phyloP scores from a whole-genome alignment of 2,329 filamentous ascomycete genomes.

The Paecilomyces fulvus region DNA sequence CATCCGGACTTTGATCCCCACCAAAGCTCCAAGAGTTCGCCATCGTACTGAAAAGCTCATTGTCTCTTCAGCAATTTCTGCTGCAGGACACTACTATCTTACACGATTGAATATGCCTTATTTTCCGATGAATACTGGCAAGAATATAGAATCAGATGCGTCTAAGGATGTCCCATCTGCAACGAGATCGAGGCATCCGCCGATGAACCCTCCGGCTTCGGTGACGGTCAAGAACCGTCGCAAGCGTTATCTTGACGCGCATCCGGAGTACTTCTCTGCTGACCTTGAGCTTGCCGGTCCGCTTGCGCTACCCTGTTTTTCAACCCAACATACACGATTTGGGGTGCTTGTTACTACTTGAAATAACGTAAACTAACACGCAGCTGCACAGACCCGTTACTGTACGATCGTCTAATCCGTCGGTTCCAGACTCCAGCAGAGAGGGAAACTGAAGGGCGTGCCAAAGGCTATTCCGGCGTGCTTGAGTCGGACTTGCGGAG shows the following conservation, averaged over 20 bases:
- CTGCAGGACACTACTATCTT: background rate
- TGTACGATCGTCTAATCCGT: slow-evolving; percentile 74
- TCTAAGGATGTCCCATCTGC: slow-evolving; percentile 1
- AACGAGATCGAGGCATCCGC: slow-evolving; percentile 1
- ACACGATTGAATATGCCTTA: slow-evolving; percentile 22
- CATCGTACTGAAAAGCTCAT: slow-evolving; percentile 3
- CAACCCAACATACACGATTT: slow-evolving; percentile 8
- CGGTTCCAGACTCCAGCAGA: slow-evolving; percentile 67
- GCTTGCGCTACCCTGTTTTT: slow-evolving; percentile 23
- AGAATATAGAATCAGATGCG: slow-evolving; percentile 9
- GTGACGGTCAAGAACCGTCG: slow-evolving; percentile 66
- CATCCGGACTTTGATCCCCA: background rate
- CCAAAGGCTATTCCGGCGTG: slow-evolving; percentile 69
- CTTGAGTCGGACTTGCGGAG: slow-evolving; percentile 70
- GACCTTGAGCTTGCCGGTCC: slow-evolving; percentile 55
- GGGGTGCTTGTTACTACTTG: background rate
- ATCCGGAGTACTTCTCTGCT: slow-evolving; percentile 63
- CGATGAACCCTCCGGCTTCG: slow-evolving; percentile 22
- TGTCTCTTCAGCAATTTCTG: slow-evolving; percentile 1
- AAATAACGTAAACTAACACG: slow-evolving; percentile 14
- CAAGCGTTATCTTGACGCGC: slow-evolving; percentile 63
- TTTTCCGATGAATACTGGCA: slow-evolving; percentile 26
- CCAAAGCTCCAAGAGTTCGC: background rate
- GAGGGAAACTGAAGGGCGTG: slow-evolving; percentile 62
- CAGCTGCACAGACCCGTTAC: slow-evolving; percentile 54